A percentile compares a stretch with the other conserved stretches of the same genome.
These are phyloP conservation scores for Roridomyces roridus DNA, from an alignment of 768 basidiomycete species.

Conservation along the genomic window DNA sequence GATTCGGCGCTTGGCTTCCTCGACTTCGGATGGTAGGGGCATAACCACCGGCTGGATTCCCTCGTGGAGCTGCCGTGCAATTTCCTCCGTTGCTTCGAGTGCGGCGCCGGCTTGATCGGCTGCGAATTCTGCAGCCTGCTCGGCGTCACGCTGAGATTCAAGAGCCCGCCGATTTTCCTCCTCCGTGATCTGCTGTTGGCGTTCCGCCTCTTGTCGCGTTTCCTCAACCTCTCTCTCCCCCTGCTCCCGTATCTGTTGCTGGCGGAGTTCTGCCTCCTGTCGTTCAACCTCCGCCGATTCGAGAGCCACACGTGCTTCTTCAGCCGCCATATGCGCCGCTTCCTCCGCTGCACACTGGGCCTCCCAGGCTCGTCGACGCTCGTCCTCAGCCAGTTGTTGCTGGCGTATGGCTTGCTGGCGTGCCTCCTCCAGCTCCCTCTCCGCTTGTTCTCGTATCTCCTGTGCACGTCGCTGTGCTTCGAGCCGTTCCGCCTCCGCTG, in stretches of 20 bases:
- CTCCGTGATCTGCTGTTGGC: too few relatives aligned
- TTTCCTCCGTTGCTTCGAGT: too few relatives aligned
- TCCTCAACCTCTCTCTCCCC: too few relatives aligned
- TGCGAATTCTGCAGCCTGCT: too few relatives aligned
- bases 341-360: not conserved
- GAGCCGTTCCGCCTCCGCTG: not conserved
- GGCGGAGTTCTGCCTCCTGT: too few relatives aligned
- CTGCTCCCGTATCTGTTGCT: too few relatives aligned
- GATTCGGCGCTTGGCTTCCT: conserved; percentile 2
- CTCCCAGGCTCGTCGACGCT: not conserved
- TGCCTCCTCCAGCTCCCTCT: conserved; percentile 7
- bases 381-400: conserved; percentile 31
- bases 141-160: too few relatives aligned
- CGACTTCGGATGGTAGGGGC: conserved; percentile 30
- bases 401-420: conserved; percentile 35
- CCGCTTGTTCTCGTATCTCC: not conserved
- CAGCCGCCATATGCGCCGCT: not conserved
- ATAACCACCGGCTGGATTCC: conserved; percentile 33
- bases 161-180: too few relatives aligned
- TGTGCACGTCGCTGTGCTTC: not conserved
- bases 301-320: not conserved
- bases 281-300: not conserved
- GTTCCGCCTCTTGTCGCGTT: too few relatives aligned
- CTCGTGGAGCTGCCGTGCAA: not conserved
- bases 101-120: too few relatives aligned